Percentiles rank a stretch among this genome's conserved stretches.
Evolutionary conservation across 306 rosid species (phyloP).

Genomic region (Lagenaria siceraria): DNA sequence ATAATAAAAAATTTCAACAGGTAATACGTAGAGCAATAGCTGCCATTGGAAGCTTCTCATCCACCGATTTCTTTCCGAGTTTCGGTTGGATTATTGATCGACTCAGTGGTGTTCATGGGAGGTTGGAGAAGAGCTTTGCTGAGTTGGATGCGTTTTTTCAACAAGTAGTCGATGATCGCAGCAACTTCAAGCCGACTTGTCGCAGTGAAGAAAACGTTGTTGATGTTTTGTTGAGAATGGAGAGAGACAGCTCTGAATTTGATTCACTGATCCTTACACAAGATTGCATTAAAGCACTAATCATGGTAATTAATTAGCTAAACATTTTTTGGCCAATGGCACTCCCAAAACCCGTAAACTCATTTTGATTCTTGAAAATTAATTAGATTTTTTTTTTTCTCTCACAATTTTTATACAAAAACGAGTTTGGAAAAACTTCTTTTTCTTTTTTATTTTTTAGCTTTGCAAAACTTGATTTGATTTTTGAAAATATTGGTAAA

Average conservation of each 20-base stretch:
- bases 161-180: constrained; percentile 20
- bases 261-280: neutral
- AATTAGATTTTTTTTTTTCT: too few relatives aligned
- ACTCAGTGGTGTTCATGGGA: constrained; percentile 10
- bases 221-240: constrained; percentile 14
- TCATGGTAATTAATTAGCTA: constrained; percentile 18
- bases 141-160: constrained; percentile 36
- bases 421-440: too few relatives aligned
- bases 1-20: neutral
- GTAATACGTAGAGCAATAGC: neutral
- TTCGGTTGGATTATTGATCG: constrained; percentile 33
- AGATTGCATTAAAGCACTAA: constrained; percentile 25
- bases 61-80: constrained; percentile 7
- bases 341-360: too few relatives aligned
- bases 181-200: neutral
- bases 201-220: constrained; percentile 13
- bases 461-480: too few relatives aligned
- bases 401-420: too few relatives aligned
- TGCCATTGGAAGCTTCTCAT: constrained; percentile 19
- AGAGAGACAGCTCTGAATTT: neutral
- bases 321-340: too few relatives aligned
- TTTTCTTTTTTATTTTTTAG: too few relatives aligned
- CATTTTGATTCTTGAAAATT: too few relatives aligned
- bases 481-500: too few relatives aligned
- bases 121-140: constrained; percentile 22